These are phyloP conservation scores for Bimuria novae-zelandiae DNA, from an alignment of 2,329 filamentous ascomycete species.

Conservation along the genomic window DNA sequence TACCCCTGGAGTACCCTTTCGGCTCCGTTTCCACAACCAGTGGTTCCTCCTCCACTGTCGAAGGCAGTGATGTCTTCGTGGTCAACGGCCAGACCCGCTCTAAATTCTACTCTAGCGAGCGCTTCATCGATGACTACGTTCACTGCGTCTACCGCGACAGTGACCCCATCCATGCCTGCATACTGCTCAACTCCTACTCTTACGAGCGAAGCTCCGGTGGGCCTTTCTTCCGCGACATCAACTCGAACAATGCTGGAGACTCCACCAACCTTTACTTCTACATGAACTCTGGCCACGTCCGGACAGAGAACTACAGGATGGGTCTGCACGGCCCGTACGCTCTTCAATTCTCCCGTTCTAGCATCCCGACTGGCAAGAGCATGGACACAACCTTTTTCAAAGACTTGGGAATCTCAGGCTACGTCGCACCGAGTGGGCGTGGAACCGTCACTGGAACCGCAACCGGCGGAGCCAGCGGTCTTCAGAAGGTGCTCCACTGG, in stretches of 20 bases:
- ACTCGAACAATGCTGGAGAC: conserved; percentile 65
- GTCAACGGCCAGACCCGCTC: conserved; percentile 67
- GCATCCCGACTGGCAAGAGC: conserved; percentile 53
- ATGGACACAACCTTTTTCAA: conserved; percentile 64
- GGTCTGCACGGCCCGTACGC: conserved; percentile 70
- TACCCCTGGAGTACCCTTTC: conserved; percentile 44
- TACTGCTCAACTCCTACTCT: conserved; percentile 59
- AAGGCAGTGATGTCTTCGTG: conserved; percentile 58
- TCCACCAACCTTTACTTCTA: conserved; percentile 68
- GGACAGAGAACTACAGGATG: conserved; percentile 64
- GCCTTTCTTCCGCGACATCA: conserved; percentile 66
- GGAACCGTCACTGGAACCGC: conserved; percentile 66
- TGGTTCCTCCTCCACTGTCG: conserved; percentile 57
- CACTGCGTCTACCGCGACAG: conserved; percentile 63
- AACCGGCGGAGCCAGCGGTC: conserved; percentile 57
- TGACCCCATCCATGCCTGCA: conserved; percentile 61
- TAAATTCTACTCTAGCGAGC: conserved; percentile 71
- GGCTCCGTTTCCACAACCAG: conserved; percentile 59
- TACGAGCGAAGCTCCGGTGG: conserved; percentile 69
- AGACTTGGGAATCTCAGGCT: conserved; percentile 62
- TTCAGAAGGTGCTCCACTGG: conserved; percentile 68
- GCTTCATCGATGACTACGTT: conserved; percentile 70
- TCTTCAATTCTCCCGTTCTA: conserved; percentile 63
- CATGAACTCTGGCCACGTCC: conserved; percentile 66
- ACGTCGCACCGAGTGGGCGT: conserved; percentile 59